Percentiles rank a stretch among this genome's conserved stretches.
Conservation (phyloP, 306 rosid genomes). For the Prunus padus region DNA sequence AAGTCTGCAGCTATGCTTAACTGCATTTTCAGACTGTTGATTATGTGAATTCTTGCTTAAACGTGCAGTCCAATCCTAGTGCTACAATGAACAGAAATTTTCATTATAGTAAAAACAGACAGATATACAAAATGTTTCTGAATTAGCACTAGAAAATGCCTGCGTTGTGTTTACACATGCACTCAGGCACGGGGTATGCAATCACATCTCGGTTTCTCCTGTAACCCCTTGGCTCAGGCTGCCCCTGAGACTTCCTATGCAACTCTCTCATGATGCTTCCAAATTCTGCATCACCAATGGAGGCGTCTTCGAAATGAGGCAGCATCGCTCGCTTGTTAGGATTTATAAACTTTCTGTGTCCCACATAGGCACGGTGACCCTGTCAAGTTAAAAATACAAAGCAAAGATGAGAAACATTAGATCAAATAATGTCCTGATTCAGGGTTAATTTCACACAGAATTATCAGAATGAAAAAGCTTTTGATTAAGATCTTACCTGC, state of each 20-base stretch:
- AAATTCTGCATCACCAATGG: constrained; percentile 40
- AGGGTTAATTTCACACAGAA: neutral
- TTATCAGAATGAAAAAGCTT: neutral
- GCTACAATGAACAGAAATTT: neutral
- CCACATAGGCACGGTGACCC: constrained; percentile 58
- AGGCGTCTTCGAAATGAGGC: constrained; percentile 29
- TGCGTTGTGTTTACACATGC: constrained; percentile 38
- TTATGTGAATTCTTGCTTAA: too few relatives aligned
- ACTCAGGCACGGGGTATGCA: constrained; percentile 52
- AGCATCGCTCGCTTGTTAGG: constrained; percentile 53
- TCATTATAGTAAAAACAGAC: neutral
- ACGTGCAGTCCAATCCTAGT: constrained; percentile 17
- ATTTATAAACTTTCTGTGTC: constrained; percentile 51
- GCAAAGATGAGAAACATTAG: neutral
- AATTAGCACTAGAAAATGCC: constrained; percentile 23
- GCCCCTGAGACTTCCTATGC: constrained; percentile 40
- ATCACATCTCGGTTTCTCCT: constrained; percentile 48
- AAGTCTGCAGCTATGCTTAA: too few relatives aligned
- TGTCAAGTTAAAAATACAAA: neutral
- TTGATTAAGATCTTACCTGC: constrained; percentile 29
- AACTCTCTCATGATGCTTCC: constrained; percentile 33
- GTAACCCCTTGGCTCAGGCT: constrained; percentile 39
- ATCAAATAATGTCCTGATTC: neutral
- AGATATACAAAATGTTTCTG: neutral
- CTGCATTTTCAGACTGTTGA: too few relatives aligned